Percentiles rank a stretch among this genome's conserved stretches.
Evolutionary conservation across 1,284 basidiomycete species (phyloP).

Genomic region (Rhizopogon parksii): DNA sequence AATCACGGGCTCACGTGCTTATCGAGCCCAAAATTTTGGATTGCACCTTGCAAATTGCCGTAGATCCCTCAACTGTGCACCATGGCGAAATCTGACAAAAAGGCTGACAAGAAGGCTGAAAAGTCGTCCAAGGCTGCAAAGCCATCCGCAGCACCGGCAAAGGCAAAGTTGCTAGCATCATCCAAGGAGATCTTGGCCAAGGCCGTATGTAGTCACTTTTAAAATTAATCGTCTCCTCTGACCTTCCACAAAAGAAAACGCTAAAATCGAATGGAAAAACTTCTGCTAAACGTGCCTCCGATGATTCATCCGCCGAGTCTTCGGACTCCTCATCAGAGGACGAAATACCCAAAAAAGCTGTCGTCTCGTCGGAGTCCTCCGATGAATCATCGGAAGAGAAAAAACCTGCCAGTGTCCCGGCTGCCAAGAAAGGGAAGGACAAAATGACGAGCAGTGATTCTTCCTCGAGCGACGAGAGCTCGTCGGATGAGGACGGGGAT

Average conservation of each 20-base stretch:
- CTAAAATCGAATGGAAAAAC: conserved; percentile 2
- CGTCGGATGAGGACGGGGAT: conserved; percentile 1
- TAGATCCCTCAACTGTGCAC: conserved; percentile 11
- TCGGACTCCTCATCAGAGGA: conserved; percentile 22
- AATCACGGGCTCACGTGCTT: conserved; percentile 22
- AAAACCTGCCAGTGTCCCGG: background rate
- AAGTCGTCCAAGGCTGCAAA: conserved; percentile 20
- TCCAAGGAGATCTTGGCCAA: conserved; percentile 25
- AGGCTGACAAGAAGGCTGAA: conserved; percentile 31
- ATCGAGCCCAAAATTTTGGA: conserved; percentile 20
- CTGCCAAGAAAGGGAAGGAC: background rate
- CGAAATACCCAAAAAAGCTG: conserved; percentile 20
- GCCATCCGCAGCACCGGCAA: conserved; percentile 7
- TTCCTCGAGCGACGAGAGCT: conserved; percentile 2
- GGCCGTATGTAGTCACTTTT: conserved; percentile 11
- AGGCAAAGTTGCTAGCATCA: conserved; percentile 11
- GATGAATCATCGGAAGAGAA: background rate
- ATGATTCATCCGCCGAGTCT: conserved; percentile 10
- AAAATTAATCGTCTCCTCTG: background rate
- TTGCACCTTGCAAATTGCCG: conserved; percentile 10
- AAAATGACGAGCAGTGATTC: background rate
- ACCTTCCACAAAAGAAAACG: background rate
- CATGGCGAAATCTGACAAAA: conserved; percentile 41
- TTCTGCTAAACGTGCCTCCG: background rate
- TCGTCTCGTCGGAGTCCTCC: background rate